These are phyloP conservation scores for Agrocybe praecox DNA, from an alignment of 768 basidiomycete species.

Conservation along the genomic window DNA sequence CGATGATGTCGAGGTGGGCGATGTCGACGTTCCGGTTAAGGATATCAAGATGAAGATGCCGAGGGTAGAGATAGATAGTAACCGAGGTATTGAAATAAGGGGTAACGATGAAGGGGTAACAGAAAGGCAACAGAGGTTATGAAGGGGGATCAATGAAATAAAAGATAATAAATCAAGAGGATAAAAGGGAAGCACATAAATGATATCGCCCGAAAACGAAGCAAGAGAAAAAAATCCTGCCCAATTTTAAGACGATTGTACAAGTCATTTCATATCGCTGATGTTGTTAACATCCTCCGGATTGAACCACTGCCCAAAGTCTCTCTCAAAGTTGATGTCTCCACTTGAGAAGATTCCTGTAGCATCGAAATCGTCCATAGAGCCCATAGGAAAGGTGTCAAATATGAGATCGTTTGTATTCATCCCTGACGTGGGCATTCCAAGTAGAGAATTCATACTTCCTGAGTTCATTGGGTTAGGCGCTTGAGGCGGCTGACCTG, in stretches of 20 bases:
- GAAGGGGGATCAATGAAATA: neutral
- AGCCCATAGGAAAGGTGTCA: constrained; percentile 3
- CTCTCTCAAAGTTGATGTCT: constrained; percentile 68
- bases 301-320: constrained; percentile 80
- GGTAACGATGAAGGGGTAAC: constrained; percentile 1
- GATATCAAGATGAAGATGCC: neutral
- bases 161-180: neutral
- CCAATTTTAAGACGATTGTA: constrained; percentile 1
- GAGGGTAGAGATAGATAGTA: neutral
- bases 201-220: neutral
- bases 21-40: neutral
- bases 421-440: constrained; percentile 8
- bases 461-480: constrained; percentile 1
- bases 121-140: neutral
- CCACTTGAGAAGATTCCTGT: constrained; percentile 43
- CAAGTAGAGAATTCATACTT: constrained; percentile 14
- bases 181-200: neutral
- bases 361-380: constrained; percentile 35
- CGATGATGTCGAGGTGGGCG: too few relatives aligned
- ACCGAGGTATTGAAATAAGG: neutral
- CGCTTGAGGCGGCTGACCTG: constrained; percentile 5
- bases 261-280: constrained; percentile 34
- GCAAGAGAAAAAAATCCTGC: neutral
- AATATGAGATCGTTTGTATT: constrained; percentile 11
- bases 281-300: constrained; percentile 42